Conservation (phyloP, 345 rosid species). For the Alliaria petiolata region DNA sequence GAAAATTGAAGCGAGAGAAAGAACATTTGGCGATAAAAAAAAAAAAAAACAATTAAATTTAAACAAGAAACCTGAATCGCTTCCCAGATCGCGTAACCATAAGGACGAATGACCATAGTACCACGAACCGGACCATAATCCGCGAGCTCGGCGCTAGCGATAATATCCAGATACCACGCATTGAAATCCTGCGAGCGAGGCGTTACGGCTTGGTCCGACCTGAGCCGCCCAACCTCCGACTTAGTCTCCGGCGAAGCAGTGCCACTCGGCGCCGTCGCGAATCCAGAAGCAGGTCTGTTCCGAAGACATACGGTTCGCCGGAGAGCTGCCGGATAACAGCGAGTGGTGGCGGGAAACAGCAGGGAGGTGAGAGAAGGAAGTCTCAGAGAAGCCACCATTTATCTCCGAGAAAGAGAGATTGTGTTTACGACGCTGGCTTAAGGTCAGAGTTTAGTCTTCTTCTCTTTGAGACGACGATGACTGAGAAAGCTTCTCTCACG, state of each 20-base stretch:
- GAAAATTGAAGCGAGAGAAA: background rate
- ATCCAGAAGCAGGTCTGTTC: conserved; percentile 37
- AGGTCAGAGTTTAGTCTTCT: conserved; percentile 10
- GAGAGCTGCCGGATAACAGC: conserved; percentile 33
- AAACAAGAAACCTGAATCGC: conserved; percentile 70
- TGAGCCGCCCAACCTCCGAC: conserved; percentile 38
- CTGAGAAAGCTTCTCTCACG: background rate
- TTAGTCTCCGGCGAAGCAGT: conserved; percentile 47
- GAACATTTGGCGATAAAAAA: background rate
- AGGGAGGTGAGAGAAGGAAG: conserved; percentile 57
- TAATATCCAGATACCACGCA: conserved; percentile 90
- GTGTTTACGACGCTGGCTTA: background rate
- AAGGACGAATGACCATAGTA: conserved; percentile 93
- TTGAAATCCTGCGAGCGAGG: conserved; percentile 91
- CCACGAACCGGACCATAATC: conserved; percentile 97
- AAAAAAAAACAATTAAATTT: background rate
- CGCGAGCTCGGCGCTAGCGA: conserved; percentile 89
- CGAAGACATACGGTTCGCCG: conserved; percentile 29
- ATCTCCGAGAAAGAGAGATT: conserved; percentile 7
- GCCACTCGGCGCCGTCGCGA: conserved; percentile 52
- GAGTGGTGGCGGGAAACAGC: conserved; percentile 43
- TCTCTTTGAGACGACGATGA: conserved; percentile 2
- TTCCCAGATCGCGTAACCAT: conserved; percentile 96
- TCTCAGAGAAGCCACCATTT: conserved; percentile 63
- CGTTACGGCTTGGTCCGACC: conserved; percentile 56